Evolutionary conservation across 202 grass and related monocot genomes (phyloP).

Genomic region (Schoenoplectus tabernaemontani): DNA sequence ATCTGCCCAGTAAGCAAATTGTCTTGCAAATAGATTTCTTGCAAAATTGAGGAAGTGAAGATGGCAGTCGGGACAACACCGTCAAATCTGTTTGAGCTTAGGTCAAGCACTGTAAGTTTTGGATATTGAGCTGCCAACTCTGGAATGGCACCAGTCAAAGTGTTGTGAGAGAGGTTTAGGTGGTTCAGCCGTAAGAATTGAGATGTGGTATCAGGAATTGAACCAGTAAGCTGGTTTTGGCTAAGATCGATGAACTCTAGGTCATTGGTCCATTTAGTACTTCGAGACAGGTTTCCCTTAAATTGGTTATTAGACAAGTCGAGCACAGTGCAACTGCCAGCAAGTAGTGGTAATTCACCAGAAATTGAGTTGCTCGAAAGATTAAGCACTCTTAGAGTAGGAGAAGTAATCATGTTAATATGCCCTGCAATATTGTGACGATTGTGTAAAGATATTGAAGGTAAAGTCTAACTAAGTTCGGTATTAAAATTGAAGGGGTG

Average conservation of each 20-base stretch:
- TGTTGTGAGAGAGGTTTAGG: slow-evolving; percentile 82
- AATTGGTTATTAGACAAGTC: slow-evolving; percentile 96
- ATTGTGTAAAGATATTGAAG: slow-evolving; percentile 23
- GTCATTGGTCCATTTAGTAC: slow-evolving; percentile 83
- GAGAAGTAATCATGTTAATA: slow-evolving; percentile 99
- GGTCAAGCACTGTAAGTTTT: slow-evolving; percentile 75
- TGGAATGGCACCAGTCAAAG: slow-evolving; percentile 47
- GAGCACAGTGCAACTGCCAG: slow-evolving; percentile 77
- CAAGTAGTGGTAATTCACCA: slow-evolving; percentile 75
- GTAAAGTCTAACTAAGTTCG: background rate
- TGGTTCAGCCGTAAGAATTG: slow-evolving; percentile 87
- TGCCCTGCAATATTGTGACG: slow-evolving; percentile 49
- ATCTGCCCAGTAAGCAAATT: slow-evolving; percentile 64
- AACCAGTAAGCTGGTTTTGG: slow-evolving; percentile 62
- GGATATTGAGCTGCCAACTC: slow-evolving; percentile 65
- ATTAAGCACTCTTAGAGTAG: slow-evolving; percentile 74
- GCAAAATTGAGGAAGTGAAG: slow-evolving; percentile 63
- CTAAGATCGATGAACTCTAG: slow-evolving; percentile 91
- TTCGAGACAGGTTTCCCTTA: slow-evolving; percentile 63
- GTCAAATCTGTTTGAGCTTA: slow-evolving; percentile 69
- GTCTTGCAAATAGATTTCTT: slow-evolving; percentile 66
- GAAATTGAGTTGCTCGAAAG: slow-evolving; percentile 86
- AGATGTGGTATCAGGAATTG: slow-evolving; percentile 60
- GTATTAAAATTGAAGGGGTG: background rate
- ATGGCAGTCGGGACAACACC: slow-evolving; percentile 52